These are phyloP conservation scores for Cystofilobasidium bisporidii DNA, from an alignment of 768 basidiomycete species.

Conservation along the genomic window DNA sequence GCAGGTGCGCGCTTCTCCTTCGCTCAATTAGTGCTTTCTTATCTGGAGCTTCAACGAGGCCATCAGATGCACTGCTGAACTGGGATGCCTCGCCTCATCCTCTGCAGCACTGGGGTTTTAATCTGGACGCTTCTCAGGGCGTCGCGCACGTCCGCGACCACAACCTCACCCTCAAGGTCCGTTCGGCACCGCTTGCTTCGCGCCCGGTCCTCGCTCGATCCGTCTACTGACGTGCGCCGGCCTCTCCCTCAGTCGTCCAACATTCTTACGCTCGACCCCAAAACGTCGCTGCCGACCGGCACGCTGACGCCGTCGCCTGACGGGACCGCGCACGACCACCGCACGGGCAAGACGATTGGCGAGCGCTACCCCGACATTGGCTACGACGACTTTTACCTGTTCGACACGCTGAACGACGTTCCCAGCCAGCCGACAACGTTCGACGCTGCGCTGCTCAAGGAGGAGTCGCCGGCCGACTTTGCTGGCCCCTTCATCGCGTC, in stretches of 20 bases:
- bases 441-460: background rate
- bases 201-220: no score
- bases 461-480: background rate
- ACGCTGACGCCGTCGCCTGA: conserved; percentile 8
- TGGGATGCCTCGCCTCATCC: background rate
- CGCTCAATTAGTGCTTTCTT: no score
- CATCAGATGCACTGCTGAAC: no score
- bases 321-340: conserved; percentile 23
- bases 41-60: no score
- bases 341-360: conserved; percentile 19
- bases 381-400: conserved; percentile 27
- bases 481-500: background rate
- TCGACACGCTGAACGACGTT: conserved; percentile 7
- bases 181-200: no score
- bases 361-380: conserved; percentile 22
- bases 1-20: no score
- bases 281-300: conserved; percentile 21
- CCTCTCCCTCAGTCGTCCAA: conserved; percentile 7
- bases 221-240: background rate
- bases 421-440: background rate
- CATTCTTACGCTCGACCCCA: conserved; percentile 20
- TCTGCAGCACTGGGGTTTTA: conserved; percentile 24
- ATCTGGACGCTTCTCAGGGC: conserved; percentile 21
- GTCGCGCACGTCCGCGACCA: conserved; percentile 6
- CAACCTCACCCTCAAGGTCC: conserved; percentile 10